phyloP scores from a whole-genome alignment of 257 asterid genomes.

The Nicotiana benthamiana region DNA sequence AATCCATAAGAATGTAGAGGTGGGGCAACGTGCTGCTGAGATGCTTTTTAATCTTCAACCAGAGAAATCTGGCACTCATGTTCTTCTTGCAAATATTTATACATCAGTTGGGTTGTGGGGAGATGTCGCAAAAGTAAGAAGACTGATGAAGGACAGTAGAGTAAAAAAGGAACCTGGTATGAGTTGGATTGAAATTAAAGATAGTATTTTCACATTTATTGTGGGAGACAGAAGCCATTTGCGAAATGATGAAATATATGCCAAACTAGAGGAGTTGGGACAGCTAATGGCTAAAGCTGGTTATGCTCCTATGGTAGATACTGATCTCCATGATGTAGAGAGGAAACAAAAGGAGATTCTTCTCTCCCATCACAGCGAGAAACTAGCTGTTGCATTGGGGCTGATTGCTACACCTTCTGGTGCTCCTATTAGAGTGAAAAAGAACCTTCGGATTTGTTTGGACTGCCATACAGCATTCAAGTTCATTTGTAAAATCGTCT shows the following conservation, averaged over 20 bases:
- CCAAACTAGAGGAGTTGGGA: slow-evolving; percentile 3
- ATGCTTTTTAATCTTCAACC: slow-evolving; percentile 7
- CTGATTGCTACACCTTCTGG: neutral
- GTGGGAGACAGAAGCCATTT: slow-evolving; percentile 3
- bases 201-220: neutral
- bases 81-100: slow-evolving; percentile 7
- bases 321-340: slow-evolving; percentile 4
- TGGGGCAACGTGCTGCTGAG: slow-evolving; percentile 8
- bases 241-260: slow-evolving; percentile 2
- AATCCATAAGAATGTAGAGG: slow-evolving; percentile 2
- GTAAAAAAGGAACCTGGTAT: slow-evolving; percentile 11
- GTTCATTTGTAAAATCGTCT: slow-evolving; percentile 7
- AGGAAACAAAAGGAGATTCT: slow-evolving; percentile 1
- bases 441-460: slow-evolving; percentile 3
- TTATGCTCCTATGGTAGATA: too few relatives aligned
- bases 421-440: slow-evolving; percentile 5
- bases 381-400: slow-evolving; percentile 3
- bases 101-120: slow-evolving; percentile 7
- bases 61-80: slow-evolving; percentile 14
- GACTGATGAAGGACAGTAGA: neutral
- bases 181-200: slow-evolving; percentile 7
- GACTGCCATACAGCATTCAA: slow-evolving; percentile 8
- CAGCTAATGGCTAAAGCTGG: neutral
- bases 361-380: slow-evolving; percentile 2
- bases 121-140: neutral